These are phyloP conservation scores for Limnanthes douglasii DNA, from an alignment of 345 rosid genomes.

Conservation along the genomic window DNA sequence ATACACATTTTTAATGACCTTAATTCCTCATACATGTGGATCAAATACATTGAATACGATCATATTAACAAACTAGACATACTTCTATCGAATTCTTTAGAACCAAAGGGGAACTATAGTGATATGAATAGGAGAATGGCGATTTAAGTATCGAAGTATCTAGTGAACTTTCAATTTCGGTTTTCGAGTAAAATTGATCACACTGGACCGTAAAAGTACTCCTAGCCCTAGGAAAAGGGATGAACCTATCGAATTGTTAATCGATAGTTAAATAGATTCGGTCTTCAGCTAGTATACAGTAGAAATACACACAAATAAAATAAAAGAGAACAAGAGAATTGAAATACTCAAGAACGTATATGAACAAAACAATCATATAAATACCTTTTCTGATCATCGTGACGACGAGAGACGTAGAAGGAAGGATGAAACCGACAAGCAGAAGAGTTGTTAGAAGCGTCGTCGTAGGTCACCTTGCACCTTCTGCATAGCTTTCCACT, in stretches of 20 bases:
- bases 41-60: too few relatives aligned
- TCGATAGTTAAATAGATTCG: background rate
- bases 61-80: too few relatives aligned
- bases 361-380: background rate
- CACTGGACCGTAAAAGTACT: background rate
- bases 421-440: slow-evolving; percentile 85
- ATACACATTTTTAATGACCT: too few relatives aligned
- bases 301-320: background rate
- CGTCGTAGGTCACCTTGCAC: slow-evolving; percentile 40
- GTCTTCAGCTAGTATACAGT: background rate
- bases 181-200: background rate
- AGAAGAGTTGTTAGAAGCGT: slow-evolving; percentile 39
- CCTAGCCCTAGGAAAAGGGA: background rate
- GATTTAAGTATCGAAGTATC: too few relatives aligned
- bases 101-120: too few relatives aligned
- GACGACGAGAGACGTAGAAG: slow-evolving; percentile 88
- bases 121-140: too few relatives aligned
- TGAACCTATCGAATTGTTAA: background rate
- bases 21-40: too few relatives aligned
- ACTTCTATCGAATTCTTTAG: too few relatives aligned
- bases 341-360: background rate
- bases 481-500: slow-evolving; percentile 53
- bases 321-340: background rate
- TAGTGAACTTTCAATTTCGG: background rate
- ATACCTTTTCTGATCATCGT: slow-evolving; percentile 91